Conservation (phyloP, 768 basidiomycete genomes). For the Leucocoprinus birnbaumii region DNA sequence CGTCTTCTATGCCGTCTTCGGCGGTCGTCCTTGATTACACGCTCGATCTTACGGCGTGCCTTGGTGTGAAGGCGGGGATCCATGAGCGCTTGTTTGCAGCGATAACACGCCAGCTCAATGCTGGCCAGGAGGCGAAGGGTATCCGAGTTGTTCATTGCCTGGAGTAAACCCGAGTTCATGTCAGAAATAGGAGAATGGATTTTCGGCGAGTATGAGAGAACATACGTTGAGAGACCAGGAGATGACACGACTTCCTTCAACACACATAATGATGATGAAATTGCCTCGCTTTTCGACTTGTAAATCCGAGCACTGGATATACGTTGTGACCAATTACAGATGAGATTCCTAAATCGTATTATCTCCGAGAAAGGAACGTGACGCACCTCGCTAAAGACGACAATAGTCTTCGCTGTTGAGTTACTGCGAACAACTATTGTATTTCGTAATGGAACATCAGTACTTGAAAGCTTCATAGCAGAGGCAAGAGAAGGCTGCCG, state of each 20-base stretch:
- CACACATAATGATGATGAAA: slow-evolving; percentile 80
- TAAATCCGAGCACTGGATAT: slow-evolving; percentile 55
- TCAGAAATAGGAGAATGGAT: neutral
- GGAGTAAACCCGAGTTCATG: slow-evolving; percentile 9
- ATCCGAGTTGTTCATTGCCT: slow-evolving; percentile 84
- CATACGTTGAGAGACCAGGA: slow-evolving; percentile 86
- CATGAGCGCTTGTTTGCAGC: slow-evolving; percentile 62
- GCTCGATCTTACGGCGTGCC: slow-evolving; percentile 68
- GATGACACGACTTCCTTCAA: slow-evolving; percentile 69
- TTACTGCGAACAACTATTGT: slow-evolving; percentile 58
- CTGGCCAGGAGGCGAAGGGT: slow-evolving; percentile 79
- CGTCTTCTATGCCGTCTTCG: slow-evolving; percentile 77
- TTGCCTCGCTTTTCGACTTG: slow-evolving; percentile 88
- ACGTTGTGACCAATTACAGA: neutral
- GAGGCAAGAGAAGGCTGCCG: neutral
- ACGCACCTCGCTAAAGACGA: slow-evolving; percentile 68
- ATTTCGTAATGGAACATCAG: slow-evolving; percentile 7
- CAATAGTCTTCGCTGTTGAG: slow-evolving; percentile 64
- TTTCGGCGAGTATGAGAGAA: slow-evolving; percentile 8
- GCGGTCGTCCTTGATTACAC: slow-evolving; percentile 83
- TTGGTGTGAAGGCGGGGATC: slow-evolving; percentile 69
- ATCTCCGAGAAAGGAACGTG: slow-evolving; percentile 1
- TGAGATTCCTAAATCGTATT: neutral
- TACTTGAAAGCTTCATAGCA: neutral
- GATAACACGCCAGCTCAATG: slow-evolving; percentile 83